Percentiles rank a stretch among this genome's conserved stretches.
phyloP scores from a whole-genome alignment of 106 monocot genomes.

The Ottelia alismoides region DNA sequence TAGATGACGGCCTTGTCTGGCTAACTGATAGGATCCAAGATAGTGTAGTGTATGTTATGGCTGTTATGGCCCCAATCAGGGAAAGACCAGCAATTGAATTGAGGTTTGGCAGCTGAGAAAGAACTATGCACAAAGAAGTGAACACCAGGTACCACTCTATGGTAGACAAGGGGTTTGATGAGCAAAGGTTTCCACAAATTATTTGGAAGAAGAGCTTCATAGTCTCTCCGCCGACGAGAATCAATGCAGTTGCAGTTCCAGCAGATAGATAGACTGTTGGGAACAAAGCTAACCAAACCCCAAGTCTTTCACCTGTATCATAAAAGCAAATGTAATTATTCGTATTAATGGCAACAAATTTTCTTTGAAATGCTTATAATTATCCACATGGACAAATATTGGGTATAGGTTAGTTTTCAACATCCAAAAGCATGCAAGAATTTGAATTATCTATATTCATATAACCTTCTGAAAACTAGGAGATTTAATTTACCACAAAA shows the following conservation, averaged over 20 bases:
- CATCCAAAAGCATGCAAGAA: no score
- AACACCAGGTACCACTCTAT: constrained; percentile 98
- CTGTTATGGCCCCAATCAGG: constrained; percentile 85
- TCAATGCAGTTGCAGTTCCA: constrained; percentile 88
- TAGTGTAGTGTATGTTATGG: constrained; percentile 69
- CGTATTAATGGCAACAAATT: no score
- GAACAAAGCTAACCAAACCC: constrained; percentile 77
- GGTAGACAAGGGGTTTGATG: constrained; percentile 72
- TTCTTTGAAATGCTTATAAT: no score
- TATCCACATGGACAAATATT: no score
- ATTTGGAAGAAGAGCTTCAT: constrained; percentile 96
- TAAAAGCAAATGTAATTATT: no score
- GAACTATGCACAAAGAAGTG: constrained; percentile 71
- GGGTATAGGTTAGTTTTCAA: no score
- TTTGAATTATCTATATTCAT: no score
- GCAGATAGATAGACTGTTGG: constrained; percentile 93
- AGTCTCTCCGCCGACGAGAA: constrained; percentile 87
- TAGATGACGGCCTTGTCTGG: constrained; percentile 41
- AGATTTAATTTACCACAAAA: no score
- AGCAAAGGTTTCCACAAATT: constrained; percentile 69
- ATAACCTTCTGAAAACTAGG: no score
- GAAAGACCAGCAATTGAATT: constrained; percentile 94
- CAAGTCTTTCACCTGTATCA: constrained; percentile 85
- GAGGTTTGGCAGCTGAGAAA: constrained; percentile 97
- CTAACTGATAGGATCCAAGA: constrained; percentile 92